Evolutionary conservation across 2,329 filamentous ascomycete genomes (phyloP).

Genomic region (Aspergillus fijiensis): DNA sequence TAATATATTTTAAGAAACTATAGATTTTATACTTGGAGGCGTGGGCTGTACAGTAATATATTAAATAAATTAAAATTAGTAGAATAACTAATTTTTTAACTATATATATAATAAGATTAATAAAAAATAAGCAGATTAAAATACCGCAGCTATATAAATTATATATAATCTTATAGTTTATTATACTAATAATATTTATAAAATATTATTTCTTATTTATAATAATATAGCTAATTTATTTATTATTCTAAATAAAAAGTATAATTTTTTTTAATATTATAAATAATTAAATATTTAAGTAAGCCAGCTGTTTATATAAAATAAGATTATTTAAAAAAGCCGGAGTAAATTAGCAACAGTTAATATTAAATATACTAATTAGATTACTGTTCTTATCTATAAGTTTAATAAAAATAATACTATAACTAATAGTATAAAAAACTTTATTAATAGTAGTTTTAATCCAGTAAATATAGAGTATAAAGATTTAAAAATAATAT

Average conservation of each 20-base stretch:
- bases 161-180: neutral
- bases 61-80: no score
- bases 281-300: no score
- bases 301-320: no score
- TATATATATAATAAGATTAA: neutral
- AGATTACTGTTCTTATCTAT: no score
- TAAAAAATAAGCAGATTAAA: neutral
- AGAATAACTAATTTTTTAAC: neutral
- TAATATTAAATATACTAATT: no score
- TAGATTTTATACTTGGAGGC: no score
- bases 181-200: neutral
- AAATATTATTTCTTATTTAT: neutral
- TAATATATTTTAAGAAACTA: no score
- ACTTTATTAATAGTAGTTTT: neutral
- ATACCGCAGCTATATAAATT: neutral
- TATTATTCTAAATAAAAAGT: neutral
- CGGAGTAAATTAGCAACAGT: no score
- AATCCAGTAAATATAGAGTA: neutral
- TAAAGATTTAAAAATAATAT: neutral
- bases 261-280: neutral
- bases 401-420: neutral
- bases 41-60: no score
- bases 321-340: no score
- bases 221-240: neutral
- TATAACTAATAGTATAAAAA: neutral